Percentiles rank a stretch among this genome's conserved stretches.
phyloP scores from a whole-genome alignment of 352 stramenopile species.

The Phytophthora pinifolia region DNA sequence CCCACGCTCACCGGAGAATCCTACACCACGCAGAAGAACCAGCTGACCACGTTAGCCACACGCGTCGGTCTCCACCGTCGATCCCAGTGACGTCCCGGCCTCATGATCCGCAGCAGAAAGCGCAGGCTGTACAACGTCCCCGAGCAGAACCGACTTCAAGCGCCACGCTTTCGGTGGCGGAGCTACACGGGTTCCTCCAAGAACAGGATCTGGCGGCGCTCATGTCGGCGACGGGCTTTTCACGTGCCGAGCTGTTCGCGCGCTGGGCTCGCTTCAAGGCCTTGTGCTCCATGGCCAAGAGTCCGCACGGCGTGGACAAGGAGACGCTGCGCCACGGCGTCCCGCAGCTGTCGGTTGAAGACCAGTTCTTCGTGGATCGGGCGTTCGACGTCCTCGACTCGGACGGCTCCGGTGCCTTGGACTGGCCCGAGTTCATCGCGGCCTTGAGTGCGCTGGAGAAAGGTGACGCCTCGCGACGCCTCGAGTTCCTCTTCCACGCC shows the following conservation, averaged over 20 bases:
- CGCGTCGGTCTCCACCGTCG: slow-evolving; percentile 2
- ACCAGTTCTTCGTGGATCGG: slow-evolving; percentile 75
- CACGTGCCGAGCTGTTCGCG: slow-evolving; percentile 58
- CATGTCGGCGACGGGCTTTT: slow-evolving; percentile 53
- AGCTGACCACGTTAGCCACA: not conserved
- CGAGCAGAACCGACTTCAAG: slow-evolving; percentile 3
- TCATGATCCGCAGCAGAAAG: slow-evolving; percentile 7
- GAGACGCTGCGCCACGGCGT: slow-evolving; percentile 65
- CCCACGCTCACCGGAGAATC: slow-evolving; percentile 17
- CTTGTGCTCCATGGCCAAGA: slow-evolving; percentile 55
- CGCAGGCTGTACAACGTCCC: not conserved
- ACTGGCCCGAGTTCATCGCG: slow-evolving; percentile 76
- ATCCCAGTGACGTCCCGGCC: slow-evolving; percentile 3
- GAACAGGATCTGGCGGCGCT: slow-evolving; percentile 57
- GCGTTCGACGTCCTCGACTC: slow-evolving; percentile 68
- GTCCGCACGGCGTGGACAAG: slow-evolving; percentile 54
- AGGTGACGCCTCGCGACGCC: slow-evolving; percentile 45
- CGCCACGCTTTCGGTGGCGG: slow-evolving; percentile 14
- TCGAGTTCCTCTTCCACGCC: slow-evolving; percentile 71
- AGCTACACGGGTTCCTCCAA: slow-evolving; percentile 55
- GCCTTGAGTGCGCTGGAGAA: slow-evolving; percentile 70
- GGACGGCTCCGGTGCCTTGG: slow-evolving; percentile 58
- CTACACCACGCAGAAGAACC: not conserved
- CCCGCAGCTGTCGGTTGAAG: slow-evolving; percentile 61
- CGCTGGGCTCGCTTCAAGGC: slow-evolving; percentile 78